These are phyloP conservation scores for Gnetum montanum DNA, from an alignment of 75 land plant species.

Conservation along the genomic window DNA sequence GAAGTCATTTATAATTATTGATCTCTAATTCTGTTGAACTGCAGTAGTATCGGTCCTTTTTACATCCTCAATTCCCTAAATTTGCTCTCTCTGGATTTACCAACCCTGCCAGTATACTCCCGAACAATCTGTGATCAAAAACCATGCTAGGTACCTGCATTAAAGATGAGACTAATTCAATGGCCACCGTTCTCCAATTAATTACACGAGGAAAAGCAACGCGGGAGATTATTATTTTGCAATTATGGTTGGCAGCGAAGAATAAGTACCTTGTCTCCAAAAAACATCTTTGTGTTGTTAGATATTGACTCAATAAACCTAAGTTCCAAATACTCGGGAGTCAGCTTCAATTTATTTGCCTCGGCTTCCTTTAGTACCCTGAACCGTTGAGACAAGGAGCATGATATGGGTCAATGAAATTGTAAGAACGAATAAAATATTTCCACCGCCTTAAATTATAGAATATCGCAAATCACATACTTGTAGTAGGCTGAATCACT, in stretches of 20 bases:
- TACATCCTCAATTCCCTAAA: too few species aligned
- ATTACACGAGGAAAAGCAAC: background rate
- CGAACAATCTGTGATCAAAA: slow-evolving; percentile 81
- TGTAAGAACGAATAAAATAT: too few species aligned
- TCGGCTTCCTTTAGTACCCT: slow-evolving; percentile 91
- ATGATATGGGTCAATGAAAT: too few species aligned
- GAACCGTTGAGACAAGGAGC: slow-evolving; percentile 1
- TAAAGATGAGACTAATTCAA: background rate
- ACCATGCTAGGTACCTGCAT: slow-evolving; percentile 84
- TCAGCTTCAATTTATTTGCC: slow-evolving; percentile 81
- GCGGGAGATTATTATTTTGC: background rate
- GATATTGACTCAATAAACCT: slow-evolving; percentile 87
- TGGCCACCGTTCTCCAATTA: background rate
- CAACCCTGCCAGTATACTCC: slow-evolving; percentile 32
- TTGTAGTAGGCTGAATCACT: slow-evolving; percentile 79
- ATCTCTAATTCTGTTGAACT: too few species aligned
- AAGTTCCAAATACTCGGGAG: slow-evolving; percentile 78
- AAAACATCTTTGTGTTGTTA: slow-evolving; percentile 91
- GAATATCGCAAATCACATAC: slow-evolving; percentile 11
- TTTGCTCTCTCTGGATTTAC: background rate
- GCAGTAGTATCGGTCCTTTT: too few species aligned
- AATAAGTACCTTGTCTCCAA: slow-evolving; percentile 74
- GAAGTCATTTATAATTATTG: too few species aligned
- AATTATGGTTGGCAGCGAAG: background rate
- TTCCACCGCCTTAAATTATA: background rate